Conservation (phyloP, 495 filamentous ascomycete genomes). For the Aspergillus baeticus region DNA sequence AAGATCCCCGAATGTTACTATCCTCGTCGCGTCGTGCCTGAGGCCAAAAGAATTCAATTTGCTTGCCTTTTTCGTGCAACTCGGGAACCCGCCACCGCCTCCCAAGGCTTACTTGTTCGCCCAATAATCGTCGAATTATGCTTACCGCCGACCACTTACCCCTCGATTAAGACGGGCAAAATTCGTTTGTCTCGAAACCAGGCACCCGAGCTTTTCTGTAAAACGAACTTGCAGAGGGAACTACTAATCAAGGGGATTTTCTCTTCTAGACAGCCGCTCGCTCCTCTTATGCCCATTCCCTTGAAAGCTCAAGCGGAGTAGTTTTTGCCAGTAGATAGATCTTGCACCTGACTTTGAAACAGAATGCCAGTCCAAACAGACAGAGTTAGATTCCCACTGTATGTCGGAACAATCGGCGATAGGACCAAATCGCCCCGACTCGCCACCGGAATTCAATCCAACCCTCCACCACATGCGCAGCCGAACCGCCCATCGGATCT, state of each 20-base stretch:
- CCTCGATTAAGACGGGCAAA: not conserved
- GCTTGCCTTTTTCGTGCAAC: not conserved
- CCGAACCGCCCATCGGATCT: not conserved
- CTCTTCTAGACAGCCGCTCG: too few species aligned
- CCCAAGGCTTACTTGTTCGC: not conserved
- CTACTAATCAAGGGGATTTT: too few species aligned
- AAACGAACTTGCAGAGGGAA: too few species aligned
- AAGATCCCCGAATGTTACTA: not conserved
- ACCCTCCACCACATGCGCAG: too few species aligned
- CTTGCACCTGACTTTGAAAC: too few species aligned
- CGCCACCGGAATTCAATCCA: not conserved
- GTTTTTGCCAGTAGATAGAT: too few species aligned
- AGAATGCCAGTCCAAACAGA: too few species aligned
- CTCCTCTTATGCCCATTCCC: too few species aligned
- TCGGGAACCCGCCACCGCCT: not conserved
- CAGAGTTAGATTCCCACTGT: too few species aligned
- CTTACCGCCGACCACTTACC: not conserved
- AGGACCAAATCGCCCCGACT: not conserved
- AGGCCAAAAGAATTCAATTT: not conserved
- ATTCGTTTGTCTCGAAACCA: not conserved
- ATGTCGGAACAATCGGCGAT: not conserved
- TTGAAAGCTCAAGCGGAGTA: too few species aligned
- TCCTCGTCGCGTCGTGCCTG: slow-evolving; percentile 1
- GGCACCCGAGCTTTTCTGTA: too few species aligned
- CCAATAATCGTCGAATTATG: not conserved